Evolutionary conservation across 1,139 yeast species (phyloP).

Genomic region (Sugiyamaella novakii): DNA sequence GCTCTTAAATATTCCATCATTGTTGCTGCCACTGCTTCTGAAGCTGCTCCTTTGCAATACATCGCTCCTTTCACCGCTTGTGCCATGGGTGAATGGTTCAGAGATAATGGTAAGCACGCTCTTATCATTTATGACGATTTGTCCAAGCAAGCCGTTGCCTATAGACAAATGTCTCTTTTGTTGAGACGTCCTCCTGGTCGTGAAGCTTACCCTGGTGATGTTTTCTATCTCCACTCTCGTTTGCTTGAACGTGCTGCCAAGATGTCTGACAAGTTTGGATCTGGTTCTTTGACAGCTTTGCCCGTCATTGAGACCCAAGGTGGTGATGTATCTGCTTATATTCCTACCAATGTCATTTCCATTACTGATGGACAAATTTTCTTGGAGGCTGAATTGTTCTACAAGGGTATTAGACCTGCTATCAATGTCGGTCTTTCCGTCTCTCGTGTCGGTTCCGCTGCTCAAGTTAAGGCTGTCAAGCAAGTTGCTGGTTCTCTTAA

Average conservation of each 20-base stretch:
- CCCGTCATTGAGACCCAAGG: slow-evolving; percentile 98
- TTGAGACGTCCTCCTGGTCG: slow-evolving; percentile 98
- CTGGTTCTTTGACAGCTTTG: slow-evolving; percentile 94
- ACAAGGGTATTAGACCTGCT: slow-evolving; percentile 99
- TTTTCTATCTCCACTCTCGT: slow-evolving; percentile 95
- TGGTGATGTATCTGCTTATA: slow-evolving; percentile 98
- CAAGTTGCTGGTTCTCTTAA: slow-evolving; percentile 99
- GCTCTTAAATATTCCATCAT: slow-evolving; percentile 97
- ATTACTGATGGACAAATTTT: slow-evolving; percentile 97
- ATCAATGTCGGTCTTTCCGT: slow-evolving; percentile 99
- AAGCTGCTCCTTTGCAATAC: slow-evolving; percentile 99
- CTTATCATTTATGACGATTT: slow-evolving; percentile 96
- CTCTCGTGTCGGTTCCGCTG: slow-evolving; percentile 99
- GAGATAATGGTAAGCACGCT: slow-evolving; percentile 99
- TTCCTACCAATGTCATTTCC: slow-evolving; percentile 96
- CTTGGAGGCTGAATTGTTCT: slow-evolving; percentile 99
- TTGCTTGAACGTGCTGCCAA: slow-evolving; percentile 96
- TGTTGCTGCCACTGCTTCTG: slow-evolving; percentile 99
- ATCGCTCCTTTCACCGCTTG: slow-evolving; percentile 99
- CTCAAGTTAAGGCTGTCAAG: slow-evolving; percentile 99
- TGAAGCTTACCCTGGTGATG: slow-evolving; percentile 98
- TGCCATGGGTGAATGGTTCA: slow-evolving; percentile 99
- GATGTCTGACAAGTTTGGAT: slow-evolving; percentile 87
- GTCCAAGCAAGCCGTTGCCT: slow-evolving; percentile 99
- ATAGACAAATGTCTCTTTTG: slow-evolving; percentile 98